Evolutionary conservation across 345 rosid species (phyloP).

Genomic region (Conringia planisiliqua): DNA sequence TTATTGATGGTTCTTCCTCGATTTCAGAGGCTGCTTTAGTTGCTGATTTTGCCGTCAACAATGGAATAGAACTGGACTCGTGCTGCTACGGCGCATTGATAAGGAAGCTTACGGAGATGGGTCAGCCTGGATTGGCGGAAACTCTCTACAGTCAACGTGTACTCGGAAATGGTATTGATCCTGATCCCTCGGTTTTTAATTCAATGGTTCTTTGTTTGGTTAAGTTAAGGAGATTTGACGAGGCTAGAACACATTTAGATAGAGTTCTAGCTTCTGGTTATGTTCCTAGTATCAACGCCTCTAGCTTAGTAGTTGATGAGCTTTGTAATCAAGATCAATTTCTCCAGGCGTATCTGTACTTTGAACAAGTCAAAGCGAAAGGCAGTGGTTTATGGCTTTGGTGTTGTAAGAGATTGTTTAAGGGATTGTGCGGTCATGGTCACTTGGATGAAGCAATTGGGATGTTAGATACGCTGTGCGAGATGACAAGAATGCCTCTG

Average conservation of each 20-base stretch:
- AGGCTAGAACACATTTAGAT: slow-evolving; percentile 50
- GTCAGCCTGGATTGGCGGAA: slow-evolving; percentile 41
- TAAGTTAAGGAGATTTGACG: slow-evolving; percentile 50
- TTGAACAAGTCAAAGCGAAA: slow-evolving; percentile 28
- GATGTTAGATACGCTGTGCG: slow-evolving; percentile 44
- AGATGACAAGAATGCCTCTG: slow-evolving; percentile 39
- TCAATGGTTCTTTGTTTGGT: slow-evolving; percentile 51
- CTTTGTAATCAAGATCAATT: slow-evolving; percentile 39
- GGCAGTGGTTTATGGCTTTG: slow-evolving; percentile 40
- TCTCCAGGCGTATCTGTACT: slow-evolving; percentile 50
- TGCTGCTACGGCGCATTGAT: slow-evolving; percentile 34
- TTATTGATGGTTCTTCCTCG: slow-evolving; percentile 36
- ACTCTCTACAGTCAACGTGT: slow-evolving; percentile 39
- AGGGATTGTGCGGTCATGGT: slow-evolving; percentile 48
- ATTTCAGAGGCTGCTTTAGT: slow-evolving; percentile 39
- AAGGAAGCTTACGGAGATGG: slow-evolving; percentile 43
- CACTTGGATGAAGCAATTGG: slow-evolving; percentile 48
- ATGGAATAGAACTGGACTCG: slow-evolving; percentile 46
- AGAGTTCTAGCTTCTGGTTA: slow-evolving; percentile 33
- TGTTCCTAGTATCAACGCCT: slow-evolving; percentile 37
- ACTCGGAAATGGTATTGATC: slow-evolving; percentile 40
- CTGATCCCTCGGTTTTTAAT: slow-evolving; percentile 42
- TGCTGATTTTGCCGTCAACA: slow-evolving; percentile 35
- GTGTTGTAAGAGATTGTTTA: slow-evolving; percentile 46
- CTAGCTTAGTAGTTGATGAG: slow-evolving; percentile 40